Base-by-base conservation (phyloP, 352 stramenopile genomes). In the Phytophthora europaea region DNA sequence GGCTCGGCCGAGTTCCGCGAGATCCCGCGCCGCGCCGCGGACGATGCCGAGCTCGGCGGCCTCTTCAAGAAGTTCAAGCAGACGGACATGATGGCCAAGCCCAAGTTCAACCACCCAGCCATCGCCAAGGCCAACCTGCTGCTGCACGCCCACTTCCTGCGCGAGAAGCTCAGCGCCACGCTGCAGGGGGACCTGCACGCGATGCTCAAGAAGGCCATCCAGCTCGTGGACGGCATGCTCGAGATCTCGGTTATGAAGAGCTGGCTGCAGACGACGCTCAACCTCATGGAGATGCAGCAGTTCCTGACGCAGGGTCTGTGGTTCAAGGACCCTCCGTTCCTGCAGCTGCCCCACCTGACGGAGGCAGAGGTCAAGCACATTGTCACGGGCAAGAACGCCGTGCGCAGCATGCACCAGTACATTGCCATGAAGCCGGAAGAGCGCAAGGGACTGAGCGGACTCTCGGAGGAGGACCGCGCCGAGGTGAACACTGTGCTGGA, bases 221-320 rank as follows among this genome's bases (percentile, higher is more conserved):
- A 97, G 69, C 84, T 99, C 0, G 95, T 99, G 26, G 98, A 99
- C 77, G 98, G 95, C n/a, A 99, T 99, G 98, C 93, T 99, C 66
- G 97, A 99, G 74, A 98, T 99, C 33, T 98, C 95, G 60, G 94
- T 99, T 65, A 92, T 98, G 79, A 98, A 98, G 80, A 92, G 96
- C 67, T 99, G 93, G 85, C 82, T 99, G 9, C 87, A 98, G 72
- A 98, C 97, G 6, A 98, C 97, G 45, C 79, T 98, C 15, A 98
- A 98, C 76, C 92, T 99, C 59, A 99, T 99, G 75, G 93, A 99
- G 74, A 99, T 99, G 86, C 88, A 98, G 79, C 98, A 99, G 83
- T 98, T 98, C 69, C 72, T 99, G 36, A 97, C 97, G 3, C 98
- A 99, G 82, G 98, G 92, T 43, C 83, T 99, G 60, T 99, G 97